Evolutionary conservation across 2,329 filamentous ascomycete species (phyloP).

Genomic region (Cryphonectria nitschkei): DNA sequence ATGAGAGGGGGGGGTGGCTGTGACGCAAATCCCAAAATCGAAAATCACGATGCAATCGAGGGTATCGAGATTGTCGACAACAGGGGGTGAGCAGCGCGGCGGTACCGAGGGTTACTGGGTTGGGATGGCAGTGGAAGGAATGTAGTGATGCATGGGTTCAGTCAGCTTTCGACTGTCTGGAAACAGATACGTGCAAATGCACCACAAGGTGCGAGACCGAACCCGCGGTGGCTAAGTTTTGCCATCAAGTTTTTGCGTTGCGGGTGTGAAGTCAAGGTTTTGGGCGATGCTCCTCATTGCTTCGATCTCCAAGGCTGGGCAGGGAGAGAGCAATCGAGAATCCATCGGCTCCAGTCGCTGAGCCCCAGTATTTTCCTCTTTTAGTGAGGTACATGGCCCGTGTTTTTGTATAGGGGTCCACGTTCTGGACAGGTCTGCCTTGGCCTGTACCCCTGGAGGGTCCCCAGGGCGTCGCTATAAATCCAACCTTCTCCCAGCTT

Average conservation of each 20-base stretch:
- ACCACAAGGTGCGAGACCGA: background rate
- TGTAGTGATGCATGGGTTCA: background rate
- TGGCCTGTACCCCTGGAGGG: slow-evolving; percentile 2
- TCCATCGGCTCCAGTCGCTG: background rate
- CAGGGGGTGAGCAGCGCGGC: background rate
- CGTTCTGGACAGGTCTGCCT: background rate
- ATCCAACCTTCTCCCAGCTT: background rate
- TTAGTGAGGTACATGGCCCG: background rate
- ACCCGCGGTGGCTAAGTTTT: background rate
- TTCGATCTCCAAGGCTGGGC: background rate
- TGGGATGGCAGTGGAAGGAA: background rate
- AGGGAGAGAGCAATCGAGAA: background rate
- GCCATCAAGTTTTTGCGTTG: background rate
- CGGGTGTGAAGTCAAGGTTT: background rate
- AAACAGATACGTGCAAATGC: background rate
- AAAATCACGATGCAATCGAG: slow-evolving; percentile 25
- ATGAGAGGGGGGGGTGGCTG: background rate
- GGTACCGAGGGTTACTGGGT: background rate
- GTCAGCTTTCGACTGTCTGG: background rate
- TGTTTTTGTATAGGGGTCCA: slow-evolving; percentile 9
- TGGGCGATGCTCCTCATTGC: background rate
- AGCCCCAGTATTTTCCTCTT: slow-evolving; percentile 4
- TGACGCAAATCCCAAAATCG: slow-evolving; percentile 17
- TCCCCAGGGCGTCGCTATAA: background rate
- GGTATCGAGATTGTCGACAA: slow-evolving; percentile 23